Conservation (phyloP, 2,329 filamentous ascomycete species). For the Phoma sp. region DNA sequence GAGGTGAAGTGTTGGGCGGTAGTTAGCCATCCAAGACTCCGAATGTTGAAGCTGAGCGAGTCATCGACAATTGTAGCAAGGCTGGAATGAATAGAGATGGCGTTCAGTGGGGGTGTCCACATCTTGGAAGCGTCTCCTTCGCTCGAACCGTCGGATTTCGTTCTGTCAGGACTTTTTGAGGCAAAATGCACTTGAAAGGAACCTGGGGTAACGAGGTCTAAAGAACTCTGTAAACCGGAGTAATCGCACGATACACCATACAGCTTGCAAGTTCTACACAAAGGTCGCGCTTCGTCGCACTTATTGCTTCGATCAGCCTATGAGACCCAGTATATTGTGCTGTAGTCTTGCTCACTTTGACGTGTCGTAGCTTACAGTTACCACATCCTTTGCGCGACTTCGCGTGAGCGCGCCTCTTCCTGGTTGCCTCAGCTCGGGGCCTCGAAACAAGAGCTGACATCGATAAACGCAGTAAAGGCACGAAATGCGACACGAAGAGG, state of each 20-base stretch:
- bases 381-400: conserved; percentile 63
- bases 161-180: not conserved
- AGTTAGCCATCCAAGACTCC: not conserved
- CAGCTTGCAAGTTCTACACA: conserved; percentile 56
- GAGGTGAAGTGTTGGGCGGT: conserved; percentile 25
- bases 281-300: conserved; percentile 62
- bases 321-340: not conserved
- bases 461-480: not conserved
- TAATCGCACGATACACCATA: conserved; percentile 60
- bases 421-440: conserved; percentile 14
- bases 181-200: conserved; percentile 32
- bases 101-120: not conserved
- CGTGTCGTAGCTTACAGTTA: conserved; percentile 62
- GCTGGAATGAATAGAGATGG: not conserved
- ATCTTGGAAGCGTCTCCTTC: not conserved
- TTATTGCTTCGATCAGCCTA: conserved; percentile 26
- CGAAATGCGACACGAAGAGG: too few species aligned
- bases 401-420: conserved; percentile 51
- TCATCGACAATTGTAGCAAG: not conserved
- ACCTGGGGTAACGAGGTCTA: conserved; percentile 43
- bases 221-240: conserved; percentile 36
- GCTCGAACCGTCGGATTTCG: not conserved
- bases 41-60: not conserved
- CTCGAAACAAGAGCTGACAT: conserved; percentile 26
- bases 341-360: conserved; percentile 53